Evolutionary conservation across 495 filamentous ascomycete species (phyloP), one percentile per base, ranked within the genome.

Genomic region (Pyrenopolyporus hunteri): DNA sequence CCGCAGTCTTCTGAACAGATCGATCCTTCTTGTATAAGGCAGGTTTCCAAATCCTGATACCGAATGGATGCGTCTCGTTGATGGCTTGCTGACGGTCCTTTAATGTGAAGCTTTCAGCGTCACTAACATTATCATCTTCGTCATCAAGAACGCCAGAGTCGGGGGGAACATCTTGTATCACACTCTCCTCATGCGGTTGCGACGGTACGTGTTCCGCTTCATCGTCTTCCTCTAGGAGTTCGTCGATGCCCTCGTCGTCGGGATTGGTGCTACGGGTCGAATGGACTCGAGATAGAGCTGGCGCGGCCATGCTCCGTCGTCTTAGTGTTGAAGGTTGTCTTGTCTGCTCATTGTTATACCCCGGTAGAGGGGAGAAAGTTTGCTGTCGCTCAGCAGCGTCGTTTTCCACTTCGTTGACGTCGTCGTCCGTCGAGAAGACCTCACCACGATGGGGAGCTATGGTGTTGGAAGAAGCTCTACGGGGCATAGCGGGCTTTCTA

Each of bases 41-140:
- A 14, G 94, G 94, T 73, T 99, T 99, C 94, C 94, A 99, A 26
- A 99, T 89, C 58, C 94, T 88, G 69, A 99, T 98, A 73, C 94
- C 94, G 64, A 99, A 99, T 0, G 94, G 94, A 78, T 99, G 94
- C 0, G 94, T 99, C 73, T 96, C 88, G 75, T 99, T 99, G 76
- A 99, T 99, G 45, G 94, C 94, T 73, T 96, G 88, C 75, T 99
- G 94, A 31, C 93, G 87, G 70, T 98, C 94, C 76, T 96, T 95
- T 52, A 90, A 77, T 31, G 87, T 90, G 71, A 89, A 90, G 73
- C 90, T 94, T 70, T 90, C 92, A 5, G 89, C 87, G 60, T 92
- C 90, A 68, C 89, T 92, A 22, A 85, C 58, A 37, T 82, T 82
- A 33, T 74, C 79, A 10, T 80, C 85, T 13, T 88, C 85, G 25